Base-by-base conservation (phyloP, 2,329 filamentous ascomycete species). In the Botryotinia narcissicola region DNA sequence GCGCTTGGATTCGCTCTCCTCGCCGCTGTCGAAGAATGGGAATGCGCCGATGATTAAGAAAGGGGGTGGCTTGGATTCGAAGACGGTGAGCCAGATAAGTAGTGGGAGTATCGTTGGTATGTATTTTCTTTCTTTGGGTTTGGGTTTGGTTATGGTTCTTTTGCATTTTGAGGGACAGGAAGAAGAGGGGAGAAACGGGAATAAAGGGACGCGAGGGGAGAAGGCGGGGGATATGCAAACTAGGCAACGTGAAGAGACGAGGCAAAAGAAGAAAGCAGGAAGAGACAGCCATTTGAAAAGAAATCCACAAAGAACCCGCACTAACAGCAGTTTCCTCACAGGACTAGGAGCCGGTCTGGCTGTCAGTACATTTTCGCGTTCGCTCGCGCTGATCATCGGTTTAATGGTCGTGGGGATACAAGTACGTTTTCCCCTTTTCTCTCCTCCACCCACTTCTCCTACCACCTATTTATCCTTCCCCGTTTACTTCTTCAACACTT, bases 351-450 rank as follows among this genome's bases (percentile, higher is more conserved):
- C 78, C 10, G 79, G 80, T 4, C 69, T 95, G 46, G 83, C 91
- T 0, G 86, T 94, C 40, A 89, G 90, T 74, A 84, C 91, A 25
- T 93, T 95, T 81, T 93, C 91, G 14, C 89, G 89, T 79, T 89
- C 91, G 1, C 83, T 95, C 66, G 90, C 91, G 1, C 79, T 94
- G 25, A 81, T 95, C 32, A 83, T 92, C 32, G 92, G 92, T 0
- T 79, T 93, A 20, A 82, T 90, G 16, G 87, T 93, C 37, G 84
- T 92, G 22, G 84, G 88, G 59, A 73, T 80, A 73, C 79, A 80
- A 74, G 79, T 80, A 70, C 59, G 74, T 37, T 16, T 35, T 37
- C 8, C 37, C 57, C 44, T 22, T 6, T 18, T 25, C 3, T 54
- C 48, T 9, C 18, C 40, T 14, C 2, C n/a, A 22, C 32, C 4